Percentiles rank a stretch among this genome's conserved stretches.
Conservation (phyloP, 2,329 filamentous ascomycete species). For the Plectosphaerella plurivora region DNA sequence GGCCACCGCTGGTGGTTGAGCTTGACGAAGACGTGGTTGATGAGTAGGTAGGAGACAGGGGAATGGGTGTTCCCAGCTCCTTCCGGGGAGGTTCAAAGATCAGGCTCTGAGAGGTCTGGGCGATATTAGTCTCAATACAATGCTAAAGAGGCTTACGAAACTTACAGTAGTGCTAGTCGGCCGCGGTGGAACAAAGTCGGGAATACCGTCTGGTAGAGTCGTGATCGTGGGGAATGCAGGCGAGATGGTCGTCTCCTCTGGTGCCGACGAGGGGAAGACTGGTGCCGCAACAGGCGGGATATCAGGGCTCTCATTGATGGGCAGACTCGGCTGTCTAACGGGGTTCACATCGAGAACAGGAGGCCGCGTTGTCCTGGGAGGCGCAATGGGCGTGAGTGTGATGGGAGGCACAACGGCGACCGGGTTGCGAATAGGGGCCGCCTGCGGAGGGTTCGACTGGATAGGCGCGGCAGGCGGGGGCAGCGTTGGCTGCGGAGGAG, state of each 20-base stretch:
- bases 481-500: background rate
- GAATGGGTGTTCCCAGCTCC: background rate
- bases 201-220: background rate
- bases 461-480: background rate
- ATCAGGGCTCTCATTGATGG: background rate
- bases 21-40: background rate
- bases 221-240: background rate
- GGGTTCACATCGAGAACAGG: background rate
- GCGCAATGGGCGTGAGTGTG: constrained; percentile 1
- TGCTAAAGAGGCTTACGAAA: background rate
- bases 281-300: background rate
- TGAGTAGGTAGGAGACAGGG: background rate
- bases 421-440: too few species aligned
- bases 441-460: background rate
- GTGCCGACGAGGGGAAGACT: background rate
- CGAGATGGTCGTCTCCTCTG: background rate
- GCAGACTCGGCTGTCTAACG: background rate
- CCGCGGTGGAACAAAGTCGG: background rate
- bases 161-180: background rate
- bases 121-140: too few species aligned
- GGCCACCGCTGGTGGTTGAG: background rate
- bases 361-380: background rate
- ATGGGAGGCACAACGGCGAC: background rate
- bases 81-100: background rate
- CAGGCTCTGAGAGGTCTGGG: background rate